These are phyloP conservation scores for Metschnikowia kunwiensis DNA, from an alignment of 805 yeast species.

Conservation along the genomic window DNA sequence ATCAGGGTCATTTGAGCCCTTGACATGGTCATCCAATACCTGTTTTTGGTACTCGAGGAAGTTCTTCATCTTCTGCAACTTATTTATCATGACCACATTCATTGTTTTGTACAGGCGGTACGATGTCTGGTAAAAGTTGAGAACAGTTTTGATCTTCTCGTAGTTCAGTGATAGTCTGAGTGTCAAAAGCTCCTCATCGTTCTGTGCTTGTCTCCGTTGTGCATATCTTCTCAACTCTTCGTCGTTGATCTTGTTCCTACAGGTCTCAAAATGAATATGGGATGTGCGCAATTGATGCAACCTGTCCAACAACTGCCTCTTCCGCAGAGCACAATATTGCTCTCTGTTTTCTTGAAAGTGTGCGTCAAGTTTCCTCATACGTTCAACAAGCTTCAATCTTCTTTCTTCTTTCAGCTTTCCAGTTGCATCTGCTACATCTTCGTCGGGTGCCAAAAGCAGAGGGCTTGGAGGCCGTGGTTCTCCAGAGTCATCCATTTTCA, in stretches of 20 bases:
- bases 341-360: conserved; percentile 18
- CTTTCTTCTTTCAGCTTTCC: conserved; percentile 24
- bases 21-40: conserved; percentile 18
- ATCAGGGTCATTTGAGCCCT: conserved; percentile 17
- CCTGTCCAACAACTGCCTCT: conserved; percentile 24
- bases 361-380: conserved; percentile 19
- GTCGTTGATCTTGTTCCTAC: conserved; percentile 21
- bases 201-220: conserved; percentile 19
- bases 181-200: conserved; percentile 35
- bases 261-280: conserved; percentile 22
- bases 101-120: conserved; percentile 32
- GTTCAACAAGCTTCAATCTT: conserved; percentile 20
- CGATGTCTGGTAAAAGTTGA: conserved; percentile 36
- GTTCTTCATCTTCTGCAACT: conserved; percentile 36
- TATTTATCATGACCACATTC: conserved; percentile 29
- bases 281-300: conserved; percentile 27
- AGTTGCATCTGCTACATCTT: conserved; percentile 18
- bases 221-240: conserved; percentile 26
- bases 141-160: conserved; percentile 30
- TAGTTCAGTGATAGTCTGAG: conserved; percentile 32
- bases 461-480: background rate
- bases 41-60: conserved; percentile 37
- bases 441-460: conserved; percentile 1
- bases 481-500: background rate
- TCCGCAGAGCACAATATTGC: conserved; percentile 22